Evolutionary conservation across 352 stramenopile genomes (phyloP), one percentile per base, ranked within the genome.

Genomic region (Globisporangium polare): DNA sequence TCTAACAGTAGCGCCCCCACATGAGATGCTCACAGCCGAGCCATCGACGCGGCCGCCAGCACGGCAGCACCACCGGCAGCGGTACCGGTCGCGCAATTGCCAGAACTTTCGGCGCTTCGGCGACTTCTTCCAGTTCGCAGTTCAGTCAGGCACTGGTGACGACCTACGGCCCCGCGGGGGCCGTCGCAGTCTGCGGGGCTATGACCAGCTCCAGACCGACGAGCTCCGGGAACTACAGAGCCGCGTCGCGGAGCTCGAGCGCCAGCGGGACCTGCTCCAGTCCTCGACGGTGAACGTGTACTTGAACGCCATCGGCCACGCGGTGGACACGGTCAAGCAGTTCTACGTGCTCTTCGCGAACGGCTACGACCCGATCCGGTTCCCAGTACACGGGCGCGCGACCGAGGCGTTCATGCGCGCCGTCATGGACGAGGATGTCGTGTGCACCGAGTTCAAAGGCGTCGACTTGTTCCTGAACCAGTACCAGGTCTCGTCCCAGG

Each of bases 361-460:
- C 15, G 78, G 78, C 1, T 84, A 75, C 31, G 47, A 78, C 29
- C 72, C 65, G 0, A 22, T 64, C 5, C 62, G 46, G 3, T 31
- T 60, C 4, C 74, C 74, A 1, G 47, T 46, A 24, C 62, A 71
- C 0, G 68, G 63, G 18, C 59, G 29, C 17, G 33, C 64, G 1
- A 66, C 74, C 0, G 76, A 71, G 33, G 42, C 39, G 33, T 86
- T 81, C 51, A 49, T 88, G 62, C 66, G 70, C 53, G 55, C 56
- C 24, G 60, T 74, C 13, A 86, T 88, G 78, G 26, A 31, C 17
- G 53, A 71, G 2, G 73, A 88, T 29, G 74, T 65, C 4, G 43
- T 83, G 7, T 88, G 78, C 60, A 71, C 68, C 52, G 78, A 88
- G 60, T 88, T 88, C 58, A 62, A 60, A 18, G 78, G 78, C 20